Percentiles rank a stretch among this genome's conserved stretches.
These are phyloP conservation scores for Toxoplasma gondii DNA, from an alignment of 169 alveolate species.

Conservation along the genomic window DNA sequence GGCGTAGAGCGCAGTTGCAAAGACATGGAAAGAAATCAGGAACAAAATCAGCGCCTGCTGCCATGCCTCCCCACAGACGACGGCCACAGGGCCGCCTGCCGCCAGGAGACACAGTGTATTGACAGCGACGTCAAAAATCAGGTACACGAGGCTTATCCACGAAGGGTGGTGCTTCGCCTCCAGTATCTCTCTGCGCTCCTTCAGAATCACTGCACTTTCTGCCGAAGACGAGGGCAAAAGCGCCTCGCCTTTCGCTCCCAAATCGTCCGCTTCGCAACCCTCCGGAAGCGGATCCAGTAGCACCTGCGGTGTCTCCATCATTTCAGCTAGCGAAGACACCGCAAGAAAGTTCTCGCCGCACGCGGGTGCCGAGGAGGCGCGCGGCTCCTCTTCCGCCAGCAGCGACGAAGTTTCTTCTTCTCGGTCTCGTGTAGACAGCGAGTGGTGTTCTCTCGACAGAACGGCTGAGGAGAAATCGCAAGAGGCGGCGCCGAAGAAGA, in stretches of 20 bases:
- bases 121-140: constrained; percentile 5
- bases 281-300: constrained; percentile 10
- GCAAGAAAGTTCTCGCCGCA: neutral
- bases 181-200: neutral
- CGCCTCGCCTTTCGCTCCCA: neutral
- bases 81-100: constrained; percentile 64
- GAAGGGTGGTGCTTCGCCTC: neutral
- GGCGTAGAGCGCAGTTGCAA: constrained; percentile 50
- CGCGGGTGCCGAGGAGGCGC: neutral
- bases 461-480: neutral
- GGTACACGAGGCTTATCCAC: constrained; percentile 28
- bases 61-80: constrained; percentile 50
- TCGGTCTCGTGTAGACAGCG: neutral
- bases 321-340: neutral
- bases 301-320: constrained; percentile 9
- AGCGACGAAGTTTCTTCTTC: constrained; percentile 12
- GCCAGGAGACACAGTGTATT: constrained; percentile 27
- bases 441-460: neutral
- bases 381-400: neutral
- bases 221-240: neutral
- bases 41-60: constrained; percentile 52
- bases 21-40: constrained; percentile 50
- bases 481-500: neutral
- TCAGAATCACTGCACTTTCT: neutral
- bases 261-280: neutral